These are phyloP conservation scores for Trichoderma breve DNA, from an alignment of 2,329 filamentous ascomycete species.

Conservation along the genomic window DNA sequence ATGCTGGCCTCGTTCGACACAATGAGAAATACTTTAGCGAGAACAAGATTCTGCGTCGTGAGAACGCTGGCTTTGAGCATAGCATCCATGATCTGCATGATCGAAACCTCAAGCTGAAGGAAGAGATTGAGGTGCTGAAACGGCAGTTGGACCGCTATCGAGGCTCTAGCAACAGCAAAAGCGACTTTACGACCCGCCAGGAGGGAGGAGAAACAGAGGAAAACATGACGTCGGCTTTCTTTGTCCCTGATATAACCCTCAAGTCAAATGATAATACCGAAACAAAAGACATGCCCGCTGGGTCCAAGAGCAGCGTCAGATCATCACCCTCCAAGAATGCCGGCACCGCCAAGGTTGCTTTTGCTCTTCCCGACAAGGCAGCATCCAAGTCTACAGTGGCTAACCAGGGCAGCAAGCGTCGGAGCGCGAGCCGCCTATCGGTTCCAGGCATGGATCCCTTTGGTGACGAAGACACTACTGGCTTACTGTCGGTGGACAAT, in stretches of 20 bases:
- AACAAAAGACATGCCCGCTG: conserved; percentile 31
- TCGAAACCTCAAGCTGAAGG: conserved; percentile 47
- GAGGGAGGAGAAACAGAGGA: conserved; percentile 44
- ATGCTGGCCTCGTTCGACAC: conserved; percentile 51
- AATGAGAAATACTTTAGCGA: conserved; percentile 56
- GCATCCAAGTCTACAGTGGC: conserved; percentile 35
- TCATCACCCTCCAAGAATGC: conserved; percentile 26
- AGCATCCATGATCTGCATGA: conserved; percentile 46
- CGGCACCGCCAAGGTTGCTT: conserved; percentile 39
- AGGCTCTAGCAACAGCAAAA: conserved; percentile 33
- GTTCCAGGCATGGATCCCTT: conserved; percentile 29
- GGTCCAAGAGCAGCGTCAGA: conserved; percentile 31
- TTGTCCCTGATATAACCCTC: conserved; percentile 58
- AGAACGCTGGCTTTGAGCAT: conserved; percentile 50
- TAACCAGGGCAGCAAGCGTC: conserved; percentile 45
- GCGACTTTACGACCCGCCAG: conserved; percentile 34
- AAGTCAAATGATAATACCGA: conserved; percentile 42
- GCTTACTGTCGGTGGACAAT: conserved; percentile 34
- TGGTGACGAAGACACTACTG: conserved; percentile 39
- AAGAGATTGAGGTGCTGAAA: conserved; percentile 47
- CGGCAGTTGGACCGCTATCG: conserved; percentile 45
- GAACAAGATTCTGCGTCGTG: conserved; percentile 48
- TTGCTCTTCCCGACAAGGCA: conserved; percentile 41
- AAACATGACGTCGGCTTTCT: conserved; percentile 59
- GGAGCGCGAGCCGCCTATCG: conserved; percentile 28